Base-by-base conservation (phyloP, 305 asterid species). In the Striga hermonthica region DNA sequence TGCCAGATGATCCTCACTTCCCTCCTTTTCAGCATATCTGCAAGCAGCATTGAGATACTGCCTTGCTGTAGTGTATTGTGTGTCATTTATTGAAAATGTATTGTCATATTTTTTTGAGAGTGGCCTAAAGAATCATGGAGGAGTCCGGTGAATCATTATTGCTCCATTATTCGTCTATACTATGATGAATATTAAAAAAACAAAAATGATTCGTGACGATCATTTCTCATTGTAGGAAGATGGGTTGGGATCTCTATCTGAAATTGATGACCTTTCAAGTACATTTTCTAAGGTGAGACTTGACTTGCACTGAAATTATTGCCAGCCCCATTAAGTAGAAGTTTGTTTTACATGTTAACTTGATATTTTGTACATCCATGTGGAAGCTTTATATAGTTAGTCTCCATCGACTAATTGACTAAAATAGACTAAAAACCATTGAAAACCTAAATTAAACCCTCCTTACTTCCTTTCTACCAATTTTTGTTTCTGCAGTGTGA, bases 261-360 rank as follows among this genome's bases (percentile, higher is more conserved):
- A 87, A 56, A 74, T 84, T 74, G 95, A 87, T 64, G 93, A 89
- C 75, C 83, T 91, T 65, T 80, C 86, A 65, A 74, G 71, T 74
- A 79, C 95, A 66, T 89, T 89, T 82, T 82, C 86, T 9, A 87
- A 86, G 96, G 98, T 85, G 79, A 73, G 80, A 61, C 35, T 22
- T 62, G 54, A 9, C 64, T 48, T 47, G 7, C 69, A 35, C 55
- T 16, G 35, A 62, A 11, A n/a, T 37, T 62, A 4, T 15, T 6
- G 54, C 44, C 53, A 44, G 31, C 2, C 31, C 31, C 31, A 22
- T 22, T 22, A 22, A 22, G 2, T 22, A 22, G 31, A 2, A 22
- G 31, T 22, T 22, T 0, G 31, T 22, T 22, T 22, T 22, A 8
- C 9, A 39, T 38, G 48, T 56, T 9, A 7, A n/a, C 39, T 36